Evolutionary conservation across 139 green algal genomes (phyloP).

Genomic region (Tetratostichococcus sp.): DNA sequence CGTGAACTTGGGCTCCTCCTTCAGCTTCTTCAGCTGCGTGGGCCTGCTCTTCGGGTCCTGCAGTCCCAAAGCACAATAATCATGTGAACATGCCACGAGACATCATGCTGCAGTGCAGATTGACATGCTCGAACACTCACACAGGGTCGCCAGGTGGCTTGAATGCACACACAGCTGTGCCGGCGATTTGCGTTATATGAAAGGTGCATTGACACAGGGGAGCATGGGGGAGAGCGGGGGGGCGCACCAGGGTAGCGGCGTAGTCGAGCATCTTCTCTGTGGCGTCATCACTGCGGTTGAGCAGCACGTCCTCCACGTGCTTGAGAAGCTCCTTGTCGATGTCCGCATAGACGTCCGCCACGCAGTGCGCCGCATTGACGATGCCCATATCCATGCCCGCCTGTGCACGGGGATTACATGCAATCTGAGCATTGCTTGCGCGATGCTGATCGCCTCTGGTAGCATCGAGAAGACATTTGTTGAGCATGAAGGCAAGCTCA

Average conservation of each 20-base stretch:
- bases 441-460: no score
- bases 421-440: no score
- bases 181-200: no score
- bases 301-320: constrained; percentile 95
- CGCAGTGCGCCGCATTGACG: constrained; percentile 84
- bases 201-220: no score
- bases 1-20: constrained; percentile 22
- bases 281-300: constrained; percentile 92
- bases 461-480: no score
- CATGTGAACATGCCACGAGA: not conserved
- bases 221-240: no score
- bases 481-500: no score
- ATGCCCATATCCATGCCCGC: constrained; percentile 99
- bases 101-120: no score
- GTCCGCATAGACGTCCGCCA: constrained; percentile 89
- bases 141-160: no score
- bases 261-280: constrained; percentile 95
- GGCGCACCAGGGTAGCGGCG: constrained; percentile 59
- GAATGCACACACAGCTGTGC: no score
- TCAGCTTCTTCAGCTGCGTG: constrained; percentile 56
- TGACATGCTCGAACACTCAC: no score
- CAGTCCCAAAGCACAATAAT: not conserved
- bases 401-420: not conserved
- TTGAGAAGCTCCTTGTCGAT: constrained; percentile 96
- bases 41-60: constrained; percentile 89